Base-by-base conservation (phyloP, 306 rosid species). In the Casuarina cunninghamiana region DNA sequence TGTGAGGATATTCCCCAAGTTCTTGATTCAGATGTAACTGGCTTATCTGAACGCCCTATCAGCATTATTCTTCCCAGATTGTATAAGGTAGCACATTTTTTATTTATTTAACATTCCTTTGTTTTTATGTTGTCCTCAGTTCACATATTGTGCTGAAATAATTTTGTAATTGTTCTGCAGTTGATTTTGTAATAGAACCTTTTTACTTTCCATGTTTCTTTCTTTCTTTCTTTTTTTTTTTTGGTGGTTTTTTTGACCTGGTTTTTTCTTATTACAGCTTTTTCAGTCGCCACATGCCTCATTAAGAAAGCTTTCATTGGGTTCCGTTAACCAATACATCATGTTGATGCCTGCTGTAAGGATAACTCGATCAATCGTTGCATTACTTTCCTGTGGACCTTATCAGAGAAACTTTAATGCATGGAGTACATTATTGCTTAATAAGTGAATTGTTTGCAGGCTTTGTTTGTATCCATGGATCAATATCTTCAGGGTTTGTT, bases 281-380 rank as follows among this genome's bases (percentile, higher is more conserved):
- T 96, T 96, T 84, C 98, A 91, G 77, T 96, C 99, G 12, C 94
- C 97, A 35, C 99, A 93, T 86, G 71, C 90, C 77, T 86, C 96
- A 41, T 81, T 96, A 74, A 89, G 94, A 77, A 96, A 90, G 88
- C 93, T 93, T 74, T 91, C 99, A 2, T 77, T 96, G 91, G 92
- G 96, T 91, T 96, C 98, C 76, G 94, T 96, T 61, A 96, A 91
- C 85, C 99, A 93, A 80, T 96, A 85, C 85, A 85, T 96, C 45
- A 93, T 96, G 99, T 83, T 90, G 88, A 91, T 96, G 98, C 99
- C 99, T 72, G 75, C 92, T n/a, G 99, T 96, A 86, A 90, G 94
- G 85, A 78, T 77, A 63, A 69, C 13, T 77, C 54, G 48, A 45
- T 38, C 76, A 72, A 53, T 67, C 81, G 19, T 66, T n/a, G 13